Evolutionary conservation across 768 basidiomycete genomes (phyloP).

Genomic region (Antrodiella citrinella): DNA sequence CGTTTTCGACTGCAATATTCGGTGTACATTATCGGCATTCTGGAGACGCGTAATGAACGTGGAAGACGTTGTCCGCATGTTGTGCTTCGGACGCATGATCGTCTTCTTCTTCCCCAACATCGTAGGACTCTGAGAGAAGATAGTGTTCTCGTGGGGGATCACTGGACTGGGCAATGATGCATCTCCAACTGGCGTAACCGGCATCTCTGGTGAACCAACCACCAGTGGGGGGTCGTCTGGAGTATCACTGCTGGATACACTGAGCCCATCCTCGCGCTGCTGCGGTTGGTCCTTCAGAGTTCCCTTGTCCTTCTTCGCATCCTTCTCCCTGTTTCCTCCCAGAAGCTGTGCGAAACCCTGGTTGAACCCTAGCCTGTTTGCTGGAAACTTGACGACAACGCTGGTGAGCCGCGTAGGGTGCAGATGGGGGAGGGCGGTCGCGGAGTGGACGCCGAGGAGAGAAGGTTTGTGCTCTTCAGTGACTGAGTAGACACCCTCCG

Average conservation of each 20-base stretch:
- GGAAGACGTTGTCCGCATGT: slow-evolving; percentile 83
- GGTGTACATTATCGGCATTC: slow-evolving; percentile 66
- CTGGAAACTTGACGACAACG: slow-evolving; percentile 54
- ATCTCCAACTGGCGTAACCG: slow-evolving; percentile 8
- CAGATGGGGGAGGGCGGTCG: slow-evolving; percentile 21
- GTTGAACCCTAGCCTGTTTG: slow-evolving; percentile 40
- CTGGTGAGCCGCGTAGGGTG: slow-evolving; percentile 60
- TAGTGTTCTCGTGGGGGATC: slow-evolving; percentile 38
- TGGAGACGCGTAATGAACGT: slow-evolving; percentile 88
- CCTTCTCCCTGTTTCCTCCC: slow-evolving; percentile 49
- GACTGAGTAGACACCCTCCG: slow-evolving; percentile 84
- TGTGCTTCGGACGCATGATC: slow-evolving; percentile 75
- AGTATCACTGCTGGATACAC: slow-evolving; percentile 78
- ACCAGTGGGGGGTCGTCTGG: slow-evolving; percentile 40
- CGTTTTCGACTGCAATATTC: slow-evolving; percentile 63
- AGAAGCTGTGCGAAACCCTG: slow-evolving; percentile 66
- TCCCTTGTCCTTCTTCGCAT: slow-evolving; percentile 29
- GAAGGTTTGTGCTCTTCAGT: slow-evolving; percentile 79
- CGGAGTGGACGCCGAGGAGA: slow-evolving; percentile 31
- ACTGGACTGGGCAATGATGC: slow-evolving; percentile 22
- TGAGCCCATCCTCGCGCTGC: slow-evolving; percentile 46
- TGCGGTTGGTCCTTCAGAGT: slow-evolving; percentile 10
- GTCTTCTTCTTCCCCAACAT: slow-evolving; percentile 54
- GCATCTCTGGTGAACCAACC: slow-evolving; percentile 26
- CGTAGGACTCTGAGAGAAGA: slow-evolving; percentile 50